Evolutionary conservation across 129 eudicot genomes (phyloP), one percentile per base, ranked within the genome.

Genomic region (Helichrysum umbraculigerum): DNA sequence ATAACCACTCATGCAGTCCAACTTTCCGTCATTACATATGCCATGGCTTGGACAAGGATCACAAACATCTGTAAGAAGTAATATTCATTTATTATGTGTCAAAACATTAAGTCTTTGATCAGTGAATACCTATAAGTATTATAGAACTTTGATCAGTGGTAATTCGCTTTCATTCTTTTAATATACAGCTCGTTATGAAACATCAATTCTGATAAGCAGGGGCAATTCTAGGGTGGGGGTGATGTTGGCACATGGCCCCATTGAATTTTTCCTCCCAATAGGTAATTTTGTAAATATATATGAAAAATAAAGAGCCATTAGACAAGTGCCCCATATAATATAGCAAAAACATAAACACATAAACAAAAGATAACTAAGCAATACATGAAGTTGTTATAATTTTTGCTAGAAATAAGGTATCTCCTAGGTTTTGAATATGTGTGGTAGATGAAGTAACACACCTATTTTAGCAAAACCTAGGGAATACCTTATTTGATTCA

Each of bases 41-140:
- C 99, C 99, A 87, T 91, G 80, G 68, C 73, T 79, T 54, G 99
- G 99, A 85, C 99, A 95, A 70, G 97, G 92, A 75, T 87, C 87
- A 74, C 99, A 95, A 71, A 58, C 56, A 66, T 87, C 99, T 95
- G 88, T 73, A 87, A 65, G 64, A 16, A 71, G 61, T 29, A 64
- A 33, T n/a, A 34, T 47, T 61, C 4, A 19, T 66, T 47, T 56
- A 58, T 51, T 37, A 56, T 11, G 42, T 25, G 59, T 72, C 9
- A 47, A 33, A 79, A 35, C 61, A 65, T 20, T 17, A 59, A 37
- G 6, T 21, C 52, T 60, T 25, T 25, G 28, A 25, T 25, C 28
- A 25, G 28, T 25, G 28, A 39, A 35, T 15, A 20, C 52, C 52
- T 16, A 57, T 19, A 0, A 57, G 29, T n/a, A 16, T 21, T 19